Base-by-base conservation (phyloP, 495 filamentous ascomycete species). In the Cairneyella variabilis region DNA sequence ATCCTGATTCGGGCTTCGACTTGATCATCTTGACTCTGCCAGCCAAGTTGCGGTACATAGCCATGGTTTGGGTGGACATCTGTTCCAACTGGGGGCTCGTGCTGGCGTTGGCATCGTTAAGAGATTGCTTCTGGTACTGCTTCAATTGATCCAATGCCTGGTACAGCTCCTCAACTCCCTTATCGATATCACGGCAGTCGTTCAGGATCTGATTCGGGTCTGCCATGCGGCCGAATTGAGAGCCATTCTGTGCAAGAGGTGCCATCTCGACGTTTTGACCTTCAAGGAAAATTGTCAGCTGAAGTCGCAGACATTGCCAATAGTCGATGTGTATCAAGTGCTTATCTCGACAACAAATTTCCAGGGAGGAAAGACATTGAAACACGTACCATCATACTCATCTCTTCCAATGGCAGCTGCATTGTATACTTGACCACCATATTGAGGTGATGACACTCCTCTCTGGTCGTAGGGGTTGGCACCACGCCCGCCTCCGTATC, bases 161-260 rank as follows among this genome's bases (percentile, higher is more conserved):
- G 64, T 95, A 82, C 48, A 96, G 78, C 51, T 78, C 73, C 57
- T 91, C 83, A 57, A 97, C 87, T 30, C 80, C 86, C 44, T 78
- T 75, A 68, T 86, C 83, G 69, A 96, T 85, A 36, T 85, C 80
- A 18, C 78, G 76, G 72, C 89, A 90, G 64, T 95, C 86, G 69
- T 93, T 86, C 41, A 97, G 77, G 60, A 95, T 83, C 36, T 79
- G 77, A 61, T 85, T 90, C 20, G 88, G 82, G 56, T 85, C 83
- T 51, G 56, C 54, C n/a, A 58, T 59, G 11, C 70, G 67, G 43
- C 65, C 69, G 52, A 71, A 69, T 40, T 69, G 65, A 38, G 66
- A 58, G 8, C 68, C 70, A 48, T 81, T 80, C 60, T 69, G 64
- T 34, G 67, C 53, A 6, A 88, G 68, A 22, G 83, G 73, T 36